Percentiles rank a stretch among this genome's conserved stretches.
phyloP scores from a whole-genome alignment of 2,329 filamentous ascomycete genomes.

The Blumeria graminis region DNA sequence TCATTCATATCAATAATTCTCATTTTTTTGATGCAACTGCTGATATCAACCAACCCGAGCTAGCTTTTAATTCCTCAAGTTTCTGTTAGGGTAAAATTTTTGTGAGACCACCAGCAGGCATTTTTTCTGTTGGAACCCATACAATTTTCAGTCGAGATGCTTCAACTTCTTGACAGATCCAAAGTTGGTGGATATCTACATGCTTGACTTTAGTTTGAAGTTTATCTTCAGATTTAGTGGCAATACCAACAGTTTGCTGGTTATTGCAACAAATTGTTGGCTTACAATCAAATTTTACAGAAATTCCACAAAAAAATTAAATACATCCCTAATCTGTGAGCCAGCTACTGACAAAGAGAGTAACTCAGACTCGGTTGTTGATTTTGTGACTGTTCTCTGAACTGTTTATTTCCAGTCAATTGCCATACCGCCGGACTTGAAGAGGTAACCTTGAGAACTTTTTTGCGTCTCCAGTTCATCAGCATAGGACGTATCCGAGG shows the following conservation, averaged over 20 bases:
- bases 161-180: neutral
- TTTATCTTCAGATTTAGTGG: no score
- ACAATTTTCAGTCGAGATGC: neutral
- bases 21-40: no score
- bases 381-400: neutral
- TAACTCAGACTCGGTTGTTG: neutral
- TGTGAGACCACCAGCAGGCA: neutral
- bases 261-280: no score
- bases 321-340: neutral
- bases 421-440: neutral
- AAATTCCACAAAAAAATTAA: neutral
- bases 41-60: no score
- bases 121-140: neutral
- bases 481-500: neutral
- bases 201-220: neutral
- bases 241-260: no score
- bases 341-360: neutral
- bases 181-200: slow-evolving; percentile 1
- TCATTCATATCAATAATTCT: no score
- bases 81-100: slow-evolving; percentile 1
- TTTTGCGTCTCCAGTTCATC: neutral
- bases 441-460: neutral
- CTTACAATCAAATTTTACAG: neutral
- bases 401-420: neutral
- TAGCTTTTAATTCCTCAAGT: slow-evolving; percentile 1